These are phyloP conservation scores for Coemansia sp. DNA, from an alignment of 192 early-diverging fungal genomes.

Conservation along the genomic window DNA sequence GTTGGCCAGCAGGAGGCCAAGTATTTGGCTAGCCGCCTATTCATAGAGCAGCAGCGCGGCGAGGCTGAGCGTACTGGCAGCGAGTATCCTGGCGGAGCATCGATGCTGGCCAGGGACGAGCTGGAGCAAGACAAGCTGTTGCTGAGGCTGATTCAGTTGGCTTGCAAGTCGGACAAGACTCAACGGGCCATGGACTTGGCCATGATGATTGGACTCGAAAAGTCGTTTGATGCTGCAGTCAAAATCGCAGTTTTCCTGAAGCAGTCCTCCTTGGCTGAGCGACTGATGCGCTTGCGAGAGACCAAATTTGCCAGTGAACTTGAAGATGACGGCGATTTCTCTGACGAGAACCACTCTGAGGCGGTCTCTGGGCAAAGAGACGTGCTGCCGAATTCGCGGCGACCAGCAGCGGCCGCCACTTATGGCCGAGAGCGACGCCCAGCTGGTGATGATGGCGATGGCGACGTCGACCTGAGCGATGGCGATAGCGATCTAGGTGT, in stretches of 20 bases:
- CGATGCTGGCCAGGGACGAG: constrained; percentile 48
- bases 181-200: constrained; percentile 83
- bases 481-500: constrained; percentile 1
- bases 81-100: constrained; percentile 41
- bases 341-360: neutral
- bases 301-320: constrained; percentile 21
- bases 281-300: constrained; percentile 62
- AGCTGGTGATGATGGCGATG: neutral
- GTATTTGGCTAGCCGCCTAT: constrained; percentile 57
- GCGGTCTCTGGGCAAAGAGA: neutral
- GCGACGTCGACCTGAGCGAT: neutral
- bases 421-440: constrained; percentile 12
- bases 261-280: constrained; percentile 72
- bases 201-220: constrained; percentile 60
- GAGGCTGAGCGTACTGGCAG: constrained; percentile 55
- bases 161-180: constrained; percentile 76
- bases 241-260: constrained; percentile 76
- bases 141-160: constrained; percentile 77
- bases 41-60: constrained; percentile 61
- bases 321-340: constrained; percentile 20
- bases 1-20: constrained; percentile 53
- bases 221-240: constrained; percentile 79
- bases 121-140: constrained; percentile 80
- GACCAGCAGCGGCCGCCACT: constrained; percentile 6
- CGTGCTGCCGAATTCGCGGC: neutral